These are phyloP conservation scores for Podospora didyma DNA, from an alignment of 495 filamentous ascomycete genomes.

Conservation along the genomic window DNA sequence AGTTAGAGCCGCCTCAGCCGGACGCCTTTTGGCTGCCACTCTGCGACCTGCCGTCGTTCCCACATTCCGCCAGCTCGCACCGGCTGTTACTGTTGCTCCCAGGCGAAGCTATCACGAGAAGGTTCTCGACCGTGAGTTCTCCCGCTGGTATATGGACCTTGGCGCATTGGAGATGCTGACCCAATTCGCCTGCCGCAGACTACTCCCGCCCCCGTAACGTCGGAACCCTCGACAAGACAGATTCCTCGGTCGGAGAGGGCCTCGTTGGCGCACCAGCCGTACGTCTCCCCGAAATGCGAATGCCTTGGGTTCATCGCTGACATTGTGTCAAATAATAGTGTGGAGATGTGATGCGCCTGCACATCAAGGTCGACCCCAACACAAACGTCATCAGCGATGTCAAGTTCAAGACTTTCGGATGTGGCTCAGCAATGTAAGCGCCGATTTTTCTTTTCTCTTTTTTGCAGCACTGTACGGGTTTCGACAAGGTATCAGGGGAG, in stretches of 20 bases:
- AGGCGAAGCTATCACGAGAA: slow-evolving; percentile 53
- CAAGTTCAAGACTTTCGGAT: slow-evolving; percentile 90
- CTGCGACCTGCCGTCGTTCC: slow-evolving; percentile 19
- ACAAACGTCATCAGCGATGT: slow-evolving; percentile 90
- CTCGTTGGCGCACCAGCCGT: slow-evolving; percentile 88
- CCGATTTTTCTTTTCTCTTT: not conserved
- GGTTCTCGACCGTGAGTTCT: slow-evolving; percentile 61
- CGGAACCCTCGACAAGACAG: slow-evolving; percentile 83
- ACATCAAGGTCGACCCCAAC: slow-evolving; percentile 91
- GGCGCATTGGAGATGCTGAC: slow-evolving; percentile 3
- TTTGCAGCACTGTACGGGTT: too few species aligned
- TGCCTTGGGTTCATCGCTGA: not conserved
- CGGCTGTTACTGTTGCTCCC: slow-evolving; percentile 35
- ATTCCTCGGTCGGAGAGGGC: slow-evolving; percentile 88
- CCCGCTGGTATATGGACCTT: not conserved
- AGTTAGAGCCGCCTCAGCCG: slow-evolving; percentile 25
- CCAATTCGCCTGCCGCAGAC: slow-evolving; percentile 44
- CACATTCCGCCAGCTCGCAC: slow-evolving; percentile 35
- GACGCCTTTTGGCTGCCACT: slow-evolving; percentile 20
- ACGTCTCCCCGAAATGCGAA: slow-evolving; percentile 6
- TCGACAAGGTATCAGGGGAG: too few species aligned
- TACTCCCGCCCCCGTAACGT: slow-evolving; percentile 93
- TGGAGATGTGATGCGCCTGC: slow-evolving; percentile 98
- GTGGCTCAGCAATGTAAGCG: slow-evolving; percentile 76
- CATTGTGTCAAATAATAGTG: slow-evolving; percentile 28